phyloP scores from a whole-genome alignment of 2,329 filamentous ascomycete species.

The Gyromitra esculenta region DNA sequence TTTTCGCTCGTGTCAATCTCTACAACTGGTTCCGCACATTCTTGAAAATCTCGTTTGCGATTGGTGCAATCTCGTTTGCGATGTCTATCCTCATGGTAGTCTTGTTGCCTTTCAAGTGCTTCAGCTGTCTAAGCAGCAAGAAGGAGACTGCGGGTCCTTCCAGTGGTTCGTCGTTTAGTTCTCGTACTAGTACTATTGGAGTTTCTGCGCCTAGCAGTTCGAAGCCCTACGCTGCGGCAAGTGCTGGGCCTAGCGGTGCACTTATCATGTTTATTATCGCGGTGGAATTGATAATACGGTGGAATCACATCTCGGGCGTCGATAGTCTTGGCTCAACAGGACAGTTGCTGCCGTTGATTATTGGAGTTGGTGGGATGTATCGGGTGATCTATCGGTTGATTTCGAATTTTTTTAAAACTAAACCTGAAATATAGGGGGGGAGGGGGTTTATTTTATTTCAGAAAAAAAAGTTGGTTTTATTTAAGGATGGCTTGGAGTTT shows the following conservation, averaged over 20 bases:
- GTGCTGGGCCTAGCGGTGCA: slow-evolving; percentile 8
- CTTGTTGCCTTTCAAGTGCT: not conserved
- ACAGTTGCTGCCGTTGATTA: slow-evolving; percentile 55
- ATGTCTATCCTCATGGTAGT: not conserved
- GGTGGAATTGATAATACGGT: slow-evolving; percentile 55
- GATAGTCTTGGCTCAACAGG: slow-evolving; percentile 54
- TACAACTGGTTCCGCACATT: slow-evolving; percentile 49
- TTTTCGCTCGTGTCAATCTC: slow-evolving; percentile 46
- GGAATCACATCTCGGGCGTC: slow-evolving; percentile 57
- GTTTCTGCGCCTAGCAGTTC: no score
- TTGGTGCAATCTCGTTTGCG: slow-evolving; percentile 14
- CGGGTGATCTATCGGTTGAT: slow-evolving; percentile 30
- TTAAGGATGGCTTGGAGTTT: no score
- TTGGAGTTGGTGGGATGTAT: slow-evolving; percentile 53
- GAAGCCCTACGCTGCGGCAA: no score
- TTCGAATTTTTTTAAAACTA: not conserved
- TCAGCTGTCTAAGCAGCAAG: not conserved
- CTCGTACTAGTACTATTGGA: no score
- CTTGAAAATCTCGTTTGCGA: slow-evolving; percentile 42
- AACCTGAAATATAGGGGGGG: not conserved
- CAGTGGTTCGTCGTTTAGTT: no score
- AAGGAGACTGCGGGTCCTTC: not conserved
- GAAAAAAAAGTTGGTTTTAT: no score
- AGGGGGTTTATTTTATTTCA: not conserved
- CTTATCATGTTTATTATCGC: slow-evolving; percentile 50